Evolutionary conservation across 495 filamentous ascomycete species (phyloP), one percentile per base, ranked within the genome.

Genomic region (Pyronema omphalodes): DNA sequence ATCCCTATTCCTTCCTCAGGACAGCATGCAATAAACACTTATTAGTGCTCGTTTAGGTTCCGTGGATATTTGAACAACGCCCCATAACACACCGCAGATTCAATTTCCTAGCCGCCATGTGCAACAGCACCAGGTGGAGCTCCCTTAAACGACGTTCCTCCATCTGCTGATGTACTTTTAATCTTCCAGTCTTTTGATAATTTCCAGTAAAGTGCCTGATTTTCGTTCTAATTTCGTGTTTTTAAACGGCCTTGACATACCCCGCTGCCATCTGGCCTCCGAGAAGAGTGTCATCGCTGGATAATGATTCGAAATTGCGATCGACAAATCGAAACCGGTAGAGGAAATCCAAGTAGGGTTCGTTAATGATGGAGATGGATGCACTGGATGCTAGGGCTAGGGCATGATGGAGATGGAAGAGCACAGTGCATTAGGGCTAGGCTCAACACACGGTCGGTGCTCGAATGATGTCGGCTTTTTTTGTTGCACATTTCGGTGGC

Each of bases 191-290:
- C 60, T 89, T 84, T 61, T 83, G 80, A 60, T 88, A 84, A 64
- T 88, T 89, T 57, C 77, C 80, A n/a, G 83, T 78, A 60, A 84
- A 89, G 62, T 89, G 84, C 71, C 88, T 89, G 47, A 86, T 69
- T 0, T 80, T 83, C 0, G 83, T 80, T 18, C 76, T 77, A 18
- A 88, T 75, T 3, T 81, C 80, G 37, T 76, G 81, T 35, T 73
- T 73, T 64, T 89, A 81, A 39, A 89, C 74, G 9, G 83, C 82
- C 57, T 77, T 77, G 55, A 79, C 76, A 34, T 82, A 70, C 41
- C 77, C 68, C 0, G 80, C 82, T 15, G 84, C 82, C 18, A 82
- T 68, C 5, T 73, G 72, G 0, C 84, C 84, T 3, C 82, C 76
- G 2, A 89, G 71, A 7, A 82, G 69, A 7, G 83, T 83, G 61